Percentiles rank a stretch among this genome's conserved stretches.
Conservation (phyloP, 176 grass and related monocot species). For the Lolium rigidum region DNA sequence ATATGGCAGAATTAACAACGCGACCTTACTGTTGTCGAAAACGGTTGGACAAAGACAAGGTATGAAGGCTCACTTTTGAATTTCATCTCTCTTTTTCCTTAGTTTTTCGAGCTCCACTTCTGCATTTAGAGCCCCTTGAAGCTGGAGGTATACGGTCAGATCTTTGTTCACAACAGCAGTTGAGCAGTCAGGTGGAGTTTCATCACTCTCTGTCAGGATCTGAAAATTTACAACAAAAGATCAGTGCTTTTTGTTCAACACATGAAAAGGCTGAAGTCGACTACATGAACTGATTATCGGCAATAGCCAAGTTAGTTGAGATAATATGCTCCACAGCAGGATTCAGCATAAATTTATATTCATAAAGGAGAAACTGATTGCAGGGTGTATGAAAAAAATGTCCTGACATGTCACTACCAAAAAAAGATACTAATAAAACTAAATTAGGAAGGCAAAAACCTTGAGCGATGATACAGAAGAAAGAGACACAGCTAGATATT, state of each 20-base stretch:
- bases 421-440: neutral
- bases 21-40: neutral
- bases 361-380: slow-evolving; percentile 26
- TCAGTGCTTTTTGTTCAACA: slow-evolving; percentile 5
- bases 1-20: neutral
- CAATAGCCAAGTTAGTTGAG: neutral
- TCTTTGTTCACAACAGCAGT: slow-evolving; percentile 84
- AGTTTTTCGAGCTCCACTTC: slow-evolving; percentile 82
- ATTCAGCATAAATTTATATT: slow-evolving; percentile 18
- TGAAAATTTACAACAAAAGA: slow-evolving; percentile 34
- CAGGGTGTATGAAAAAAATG: neutral
- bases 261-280: neutral
- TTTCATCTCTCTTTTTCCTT: slow-evolving; percentile 76
- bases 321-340: slow-evolving; percentile 1
- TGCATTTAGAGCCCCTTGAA: slow-evolving; percentile 81
- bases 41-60: neutral
- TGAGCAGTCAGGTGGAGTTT: slow-evolving; percentile 68
- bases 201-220: slow-evolving; percentile 64
- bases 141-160: slow-evolving; percentile 84
- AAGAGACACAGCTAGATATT: slow-evolving; percentile 63
- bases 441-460: slow-evolving; percentile 38
- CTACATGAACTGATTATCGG: neutral
- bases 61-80: slow-evolving; percentile 59
- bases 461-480: slow-evolving; percentile 70
- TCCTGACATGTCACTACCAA: neutral